Evolutionary conservation across 371 early-diverging fungal species (phyloP).

Genomic region (Mortierella sp.): DNA sequence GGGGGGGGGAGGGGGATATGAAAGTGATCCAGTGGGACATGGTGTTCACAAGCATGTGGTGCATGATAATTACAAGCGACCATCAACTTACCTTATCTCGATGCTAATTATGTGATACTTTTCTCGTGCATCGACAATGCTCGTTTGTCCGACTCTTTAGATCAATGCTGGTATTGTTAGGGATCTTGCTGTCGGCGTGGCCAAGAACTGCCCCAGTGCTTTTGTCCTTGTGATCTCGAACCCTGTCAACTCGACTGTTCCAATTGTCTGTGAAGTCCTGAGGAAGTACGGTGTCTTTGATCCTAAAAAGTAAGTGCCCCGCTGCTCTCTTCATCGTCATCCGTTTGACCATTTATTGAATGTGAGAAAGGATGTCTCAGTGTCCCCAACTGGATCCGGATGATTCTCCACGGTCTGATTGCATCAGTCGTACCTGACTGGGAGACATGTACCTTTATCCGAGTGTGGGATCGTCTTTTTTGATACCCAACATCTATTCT

Average conservation of each 20-base stretch:
- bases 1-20: too few species aligned
- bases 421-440: too few species aligned
- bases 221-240: conserved; percentile 84
- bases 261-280: conserved; percentile 83
- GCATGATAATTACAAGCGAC: too few species aligned
- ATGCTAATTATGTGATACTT: neutral
- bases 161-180: conserved; percentile 90
- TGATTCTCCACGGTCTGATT: neutral
- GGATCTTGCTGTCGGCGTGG: conserved; percentile 77
- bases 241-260: conserved; percentile 92
- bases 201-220: conserved; percentile 83
- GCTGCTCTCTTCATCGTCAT: too few species aligned
- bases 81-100: neutral
- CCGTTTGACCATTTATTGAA: neutral
- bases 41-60: too few species aligned
- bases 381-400: conserved; percentile 3
- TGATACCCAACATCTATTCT: too few species aligned
- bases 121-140: neutral
- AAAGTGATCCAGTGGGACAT: too few species aligned
- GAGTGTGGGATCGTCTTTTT: too few species aligned
- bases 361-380: neutral
- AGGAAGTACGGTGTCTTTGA: conserved; percentile 88
- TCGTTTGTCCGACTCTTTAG: conserved; percentile 8
- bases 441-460: too few species aligned
- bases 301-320: conserved; percentile 74